Conservation (phyloP, 2,329 filamentous ascomycete species). For the Albophoma yamanashiensis region DNA sequence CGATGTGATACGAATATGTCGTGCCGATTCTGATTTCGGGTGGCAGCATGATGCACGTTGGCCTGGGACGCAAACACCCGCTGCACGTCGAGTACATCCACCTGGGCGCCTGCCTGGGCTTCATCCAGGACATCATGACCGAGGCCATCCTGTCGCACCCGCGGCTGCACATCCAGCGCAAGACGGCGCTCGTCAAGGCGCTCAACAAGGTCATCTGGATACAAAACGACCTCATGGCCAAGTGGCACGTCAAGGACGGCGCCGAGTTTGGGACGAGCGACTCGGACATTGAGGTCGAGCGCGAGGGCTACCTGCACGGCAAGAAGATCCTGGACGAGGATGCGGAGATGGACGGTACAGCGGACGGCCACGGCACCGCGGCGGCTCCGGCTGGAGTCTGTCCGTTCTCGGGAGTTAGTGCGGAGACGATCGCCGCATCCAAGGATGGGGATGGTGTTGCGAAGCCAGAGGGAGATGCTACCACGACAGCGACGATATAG, state of each 20-base stretch:
- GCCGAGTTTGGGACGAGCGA: slow-evolving; percentile 43
- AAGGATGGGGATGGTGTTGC: neutral
- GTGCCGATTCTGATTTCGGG: neutral
- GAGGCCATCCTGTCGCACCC: slow-evolving; percentile 68
- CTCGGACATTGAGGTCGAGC: slow-evolving; percentile 40
- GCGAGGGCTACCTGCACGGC: slow-evolving; percentile 54
- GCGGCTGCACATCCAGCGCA: slow-evolving; percentile 52
- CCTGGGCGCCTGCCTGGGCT: slow-evolving; percentile 59
- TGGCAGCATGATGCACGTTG: slow-evolving; percentile 71
- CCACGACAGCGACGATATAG: neutral
- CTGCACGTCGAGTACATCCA: slow-evolving; percentile 75
- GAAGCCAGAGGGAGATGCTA: neutral
- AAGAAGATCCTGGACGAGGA: slow-evolving; percentile 38
- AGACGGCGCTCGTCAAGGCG: slow-evolving; percentile 65
- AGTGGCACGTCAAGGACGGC: slow-evolving; percentile 65
- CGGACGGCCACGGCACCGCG: neutral
- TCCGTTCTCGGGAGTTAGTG: neutral
- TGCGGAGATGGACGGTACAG: neutral
- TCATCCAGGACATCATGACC: slow-evolving; percentile 67
- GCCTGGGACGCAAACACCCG: slow-evolving; percentile 58
- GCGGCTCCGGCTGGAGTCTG: neutral
- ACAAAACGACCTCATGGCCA: slow-evolving; percentile 78
- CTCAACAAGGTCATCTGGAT: slow-evolving; percentile 79
- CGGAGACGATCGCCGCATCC: neutral
- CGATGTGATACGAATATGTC: too few relatives aligned